Base-by-base conservation (phyloP, 805 yeast genomes). In the Metschnikowia colocasiae region DNA sequence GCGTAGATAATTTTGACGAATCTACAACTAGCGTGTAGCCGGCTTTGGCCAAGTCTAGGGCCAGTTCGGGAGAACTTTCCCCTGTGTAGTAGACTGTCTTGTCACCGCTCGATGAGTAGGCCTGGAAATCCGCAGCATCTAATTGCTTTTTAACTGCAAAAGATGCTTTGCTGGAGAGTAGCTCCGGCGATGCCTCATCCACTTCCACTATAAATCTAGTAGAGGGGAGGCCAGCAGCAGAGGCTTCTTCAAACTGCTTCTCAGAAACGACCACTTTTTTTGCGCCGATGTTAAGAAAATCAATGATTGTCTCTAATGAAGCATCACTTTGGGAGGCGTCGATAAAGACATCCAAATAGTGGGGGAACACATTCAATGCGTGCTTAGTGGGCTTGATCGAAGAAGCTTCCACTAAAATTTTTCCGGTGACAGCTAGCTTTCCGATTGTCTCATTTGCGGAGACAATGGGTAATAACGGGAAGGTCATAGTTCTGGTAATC, bases 271-370 rank as follows among this genome's bases (percentile, higher is more conserved):
- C 67, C 3, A 84, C 57, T 16, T 72, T 68, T 22, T 65, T 59
- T 12, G 82, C 78, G 39, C 94, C 94, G 43, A 69, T 71, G 58
- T 87, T 85, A 48, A 87, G 71, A 32, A 85, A 59, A 7, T 69
- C 76, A 33, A 60, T 47, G 18, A 59, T 43, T 12, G 53, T 47
- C 27, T 82, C 85, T 34, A 72, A 69, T 23, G 68, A 62, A 30
- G 69, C 63, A 23, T 47, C 41, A 4, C 46, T 35, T 18, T 47
- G 43, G 46, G 48, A 31, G 20, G 67, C 66, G 51, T 69, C 74
- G 19, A 71, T 64, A 30, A 55, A 52, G 16, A 72, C 58, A 29
- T 60, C 60, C 30, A 67, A 53, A 26, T 58, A 56, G 27, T 47
- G 25, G 5, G 75, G 74, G 50, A 61, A 68, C 16, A 55, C 58